These are phyloP conservation scores for Phalaenopsis equestris DNA, from an alignment of 106 monocot species.

Conservation along the genomic window DNA sequence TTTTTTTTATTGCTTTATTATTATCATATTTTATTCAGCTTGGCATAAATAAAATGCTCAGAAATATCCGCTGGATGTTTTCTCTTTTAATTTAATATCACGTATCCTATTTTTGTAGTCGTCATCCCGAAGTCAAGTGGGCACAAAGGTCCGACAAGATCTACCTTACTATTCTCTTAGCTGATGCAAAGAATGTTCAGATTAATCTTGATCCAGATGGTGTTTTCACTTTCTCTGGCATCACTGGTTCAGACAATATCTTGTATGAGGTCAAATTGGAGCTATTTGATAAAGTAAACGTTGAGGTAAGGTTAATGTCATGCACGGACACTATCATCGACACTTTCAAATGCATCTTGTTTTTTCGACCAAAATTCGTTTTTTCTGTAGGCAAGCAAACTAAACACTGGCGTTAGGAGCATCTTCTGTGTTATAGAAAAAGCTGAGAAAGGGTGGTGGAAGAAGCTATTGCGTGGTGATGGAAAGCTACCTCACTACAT, in stretches of 20 bases:
- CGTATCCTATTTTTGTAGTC: slow-evolving; percentile 28
- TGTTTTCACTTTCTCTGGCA: slow-evolving; percentile 60
- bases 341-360: background rate
- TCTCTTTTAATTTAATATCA: background rate
- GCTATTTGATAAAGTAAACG: slow-evolving; percentile 75
- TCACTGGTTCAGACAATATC: slow-evolving; percentile 45
- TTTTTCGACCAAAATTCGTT: background rate
- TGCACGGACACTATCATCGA: background rate
- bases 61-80: background rate
- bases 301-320: slow-evolving; percentile 44
- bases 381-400: slow-evolving; percentile 63
- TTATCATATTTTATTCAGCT: background rate
- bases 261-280: slow-evolving; percentile 63
- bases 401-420: slow-evolving; percentile 62
- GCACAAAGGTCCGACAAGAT: slow-evolving; percentile 86
- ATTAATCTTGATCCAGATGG: slow-evolving; percentile 81
- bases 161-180: slow-evolving; percentile 63
- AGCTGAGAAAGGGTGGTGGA: slow-evolving; percentile 75
- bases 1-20: background rate
- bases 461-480: slow-evolving; percentile 63
- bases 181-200: slow-evolving; percentile 76
- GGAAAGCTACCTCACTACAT: slow-evolving; percentile 72
- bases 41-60: background rate
- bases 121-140: slow-evolving; percentile 92
- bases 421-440: slow-evolving; percentile 73